A percentile compares a stretch with the other conserved stretches of the same genome.
These are phyloP conservation scores for Syzygium grande DNA, from an alignment of 345 rosid genomes.

Conservation along the genomic window DNA sequence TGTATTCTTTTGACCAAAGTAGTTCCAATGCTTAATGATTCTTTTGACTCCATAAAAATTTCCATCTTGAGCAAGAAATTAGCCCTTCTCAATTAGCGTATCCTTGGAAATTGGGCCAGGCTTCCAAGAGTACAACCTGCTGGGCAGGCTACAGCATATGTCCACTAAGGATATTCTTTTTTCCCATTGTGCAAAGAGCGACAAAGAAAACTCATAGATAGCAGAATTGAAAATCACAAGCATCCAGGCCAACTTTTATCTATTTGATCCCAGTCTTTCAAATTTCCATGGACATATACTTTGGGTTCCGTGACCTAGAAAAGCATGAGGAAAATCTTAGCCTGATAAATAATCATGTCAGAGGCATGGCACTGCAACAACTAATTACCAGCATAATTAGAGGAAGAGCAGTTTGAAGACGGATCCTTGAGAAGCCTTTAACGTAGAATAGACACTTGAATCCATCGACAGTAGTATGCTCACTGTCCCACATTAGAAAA, in stretches of 20 bases:
- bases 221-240: neutral
- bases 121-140: neutral
- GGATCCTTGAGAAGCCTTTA: slow-evolving; percentile 58
- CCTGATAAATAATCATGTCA: neutral
- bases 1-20: neutral
- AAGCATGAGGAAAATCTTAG: neutral
- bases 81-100: neutral
- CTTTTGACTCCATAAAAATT: neutral
- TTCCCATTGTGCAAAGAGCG: neutral
- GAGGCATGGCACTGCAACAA: neutral
- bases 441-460: slow-evolving; percentile 56
- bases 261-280: slow-evolving; percentile 18
- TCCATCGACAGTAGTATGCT: slow-evolving; percentile 57
- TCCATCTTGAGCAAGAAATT: neutral
- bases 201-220: neutral
- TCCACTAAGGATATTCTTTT: neutral
- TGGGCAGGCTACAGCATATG: neutral
- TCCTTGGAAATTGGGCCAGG: neutral
- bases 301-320: slow-evolving; percentile 55
- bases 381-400: slow-evolving; percentile 53
- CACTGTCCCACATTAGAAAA: slow-evolving; percentile 32
- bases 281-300: slow-evolving; percentile 59
- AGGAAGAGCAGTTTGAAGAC: slow-evolving; percentile 42
- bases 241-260: slow-evolving; percentile 62
- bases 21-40: neutral